These are phyloP conservation scores for Camellia japonica DNA, from an alignment of 148 eudicot genomes.

Conservation along the genomic window DNA sequence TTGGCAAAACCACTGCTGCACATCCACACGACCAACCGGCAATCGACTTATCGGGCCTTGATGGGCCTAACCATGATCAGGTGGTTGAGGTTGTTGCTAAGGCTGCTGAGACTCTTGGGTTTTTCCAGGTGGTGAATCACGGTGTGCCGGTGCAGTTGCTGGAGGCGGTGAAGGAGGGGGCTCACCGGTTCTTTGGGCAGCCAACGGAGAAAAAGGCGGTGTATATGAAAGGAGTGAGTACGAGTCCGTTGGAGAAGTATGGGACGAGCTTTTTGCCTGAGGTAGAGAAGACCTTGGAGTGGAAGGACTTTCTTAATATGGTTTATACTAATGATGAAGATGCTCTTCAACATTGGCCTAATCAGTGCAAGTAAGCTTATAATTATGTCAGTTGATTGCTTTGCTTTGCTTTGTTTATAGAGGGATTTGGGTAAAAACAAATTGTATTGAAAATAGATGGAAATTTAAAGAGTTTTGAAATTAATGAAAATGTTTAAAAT, in stretches of 20 bases:
- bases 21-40: background rate
- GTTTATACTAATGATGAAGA: slow-evolving; percentile 21
- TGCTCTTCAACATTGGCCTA: slow-evolving; percentile 34
- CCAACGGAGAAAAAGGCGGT: slow-evolving; percentile 25
- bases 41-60: slow-evolving; percentile 25
- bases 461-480: too few species aligned
- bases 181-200: slow-evolving; percentile 27
- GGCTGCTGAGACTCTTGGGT: slow-evolving; percentile 33
- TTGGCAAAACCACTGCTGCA: background rate
- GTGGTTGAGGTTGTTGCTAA: slow-evolving; percentile 19
- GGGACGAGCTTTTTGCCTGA: slow-evolving; percentile 43
- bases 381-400: too few species aligned
- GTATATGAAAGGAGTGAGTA: slow-evolving; percentile 28
- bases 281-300: slow-evolving; percentile 38
- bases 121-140: slow-evolving; percentile 38
- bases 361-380: slow-evolving; percentile 30
- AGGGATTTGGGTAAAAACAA: too few species aligned
- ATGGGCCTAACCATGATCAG: slow-evolving; percentile 26
- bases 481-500: too few species aligned
- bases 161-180: slow-evolving; percentile 23
- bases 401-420: too few species aligned
- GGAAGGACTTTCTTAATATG: slow-evolving; percentile 41
- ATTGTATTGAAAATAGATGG: too few species aligned
- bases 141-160: slow-evolving; percentile 24
- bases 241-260: slow-evolving; percentile 25